A percentile compares a stretch with the other conserved stretches of the same genome.
phyloP scores from a whole-genome alignment of 73 alveolate genomes.

The Paramecium pentaurelia region DNA sequence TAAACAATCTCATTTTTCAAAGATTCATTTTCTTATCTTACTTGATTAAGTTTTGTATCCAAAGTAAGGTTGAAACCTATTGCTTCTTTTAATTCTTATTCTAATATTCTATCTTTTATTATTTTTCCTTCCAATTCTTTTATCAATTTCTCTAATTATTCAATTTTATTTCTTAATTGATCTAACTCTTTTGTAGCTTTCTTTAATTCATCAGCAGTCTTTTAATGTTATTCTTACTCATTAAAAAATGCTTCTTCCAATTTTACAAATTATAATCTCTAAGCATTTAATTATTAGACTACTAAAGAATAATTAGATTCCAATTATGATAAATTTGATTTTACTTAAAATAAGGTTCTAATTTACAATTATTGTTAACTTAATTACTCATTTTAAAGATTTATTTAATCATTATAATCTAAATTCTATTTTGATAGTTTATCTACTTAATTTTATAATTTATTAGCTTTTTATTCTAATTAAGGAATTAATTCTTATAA shows the following conservation, averaged over 20 bases:
- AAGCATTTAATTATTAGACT: neutral
- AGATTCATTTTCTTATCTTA: neutral
- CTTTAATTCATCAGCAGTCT: conserved; percentile 6
- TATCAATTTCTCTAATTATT: neutral
- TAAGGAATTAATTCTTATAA: neutral
- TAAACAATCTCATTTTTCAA: neutral
- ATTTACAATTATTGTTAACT: neutral
- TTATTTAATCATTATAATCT: neutral
- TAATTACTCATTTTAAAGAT: neutral
- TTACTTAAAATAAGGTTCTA: neutral
- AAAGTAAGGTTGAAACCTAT: neutral
- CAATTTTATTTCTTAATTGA: neutral
- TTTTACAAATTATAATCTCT: neutral
- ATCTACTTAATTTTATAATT: conserved; percentile 1
- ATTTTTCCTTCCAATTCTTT: conserved; percentile 5
- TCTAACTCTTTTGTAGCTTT: neutral
- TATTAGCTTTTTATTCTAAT: neutral
- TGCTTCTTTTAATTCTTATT: neutral
- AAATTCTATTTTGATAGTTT: neutral
- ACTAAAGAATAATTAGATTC: neutral
- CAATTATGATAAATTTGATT: conserved; percentile 19
- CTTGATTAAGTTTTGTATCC: neutral
- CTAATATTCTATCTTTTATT: conserved; percentile 13
- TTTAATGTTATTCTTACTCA: neutral
- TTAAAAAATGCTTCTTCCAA: neutral